These are phyloP conservation scores for Physocladia obscura DNA, from an alignment of 192 early-diverging fungal species.

Conservation along the genomic window DNA sequence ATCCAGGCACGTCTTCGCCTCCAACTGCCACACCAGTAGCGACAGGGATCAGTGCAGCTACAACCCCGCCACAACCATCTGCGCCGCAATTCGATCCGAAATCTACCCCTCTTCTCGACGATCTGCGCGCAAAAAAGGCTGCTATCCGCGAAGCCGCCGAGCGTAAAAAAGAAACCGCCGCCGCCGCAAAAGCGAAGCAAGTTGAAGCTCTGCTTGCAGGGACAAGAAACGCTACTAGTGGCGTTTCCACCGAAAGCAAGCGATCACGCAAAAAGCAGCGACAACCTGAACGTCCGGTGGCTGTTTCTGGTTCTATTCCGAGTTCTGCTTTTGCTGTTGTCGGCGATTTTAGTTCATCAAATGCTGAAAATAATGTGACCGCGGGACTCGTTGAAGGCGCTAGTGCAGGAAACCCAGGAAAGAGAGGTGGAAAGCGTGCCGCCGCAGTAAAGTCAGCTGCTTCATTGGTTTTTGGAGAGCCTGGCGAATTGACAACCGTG, in stretches of 20 bases:
- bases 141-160: constrained; percentile 42
- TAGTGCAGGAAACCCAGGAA: background rate
- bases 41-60: background rate
- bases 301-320: background rate
- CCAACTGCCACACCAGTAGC: background rate
- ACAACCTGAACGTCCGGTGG: background rate
- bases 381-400: background rate
- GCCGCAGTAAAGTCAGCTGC: background rate
- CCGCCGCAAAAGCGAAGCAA: background rate
- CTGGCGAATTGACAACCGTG: background rate
- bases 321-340: background rate
- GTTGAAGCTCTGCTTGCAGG: background rate
- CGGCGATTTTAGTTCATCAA: background rate
- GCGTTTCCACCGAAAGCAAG: too few species aligned
- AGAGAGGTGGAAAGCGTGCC: background rate
- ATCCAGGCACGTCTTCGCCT: too few species aligned
- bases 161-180: constrained; percentile 11
- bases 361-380: background rate
- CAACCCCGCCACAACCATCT: constrained; percentile 23
- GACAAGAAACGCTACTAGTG: background rate
- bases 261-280: too few species aligned
- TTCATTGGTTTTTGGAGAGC: background rate
- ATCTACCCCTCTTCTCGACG: constrained; percentile 74
- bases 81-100: constrained; percentile 56
- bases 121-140: constrained; percentile 70